Percentiles rank a stretch among this genome's conserved stretches.
These are phyloP conservation scores for Hibiscus mutabilis DNA, from an alignment of 345 rosid species.

Conservation along the genomic window DNA sequence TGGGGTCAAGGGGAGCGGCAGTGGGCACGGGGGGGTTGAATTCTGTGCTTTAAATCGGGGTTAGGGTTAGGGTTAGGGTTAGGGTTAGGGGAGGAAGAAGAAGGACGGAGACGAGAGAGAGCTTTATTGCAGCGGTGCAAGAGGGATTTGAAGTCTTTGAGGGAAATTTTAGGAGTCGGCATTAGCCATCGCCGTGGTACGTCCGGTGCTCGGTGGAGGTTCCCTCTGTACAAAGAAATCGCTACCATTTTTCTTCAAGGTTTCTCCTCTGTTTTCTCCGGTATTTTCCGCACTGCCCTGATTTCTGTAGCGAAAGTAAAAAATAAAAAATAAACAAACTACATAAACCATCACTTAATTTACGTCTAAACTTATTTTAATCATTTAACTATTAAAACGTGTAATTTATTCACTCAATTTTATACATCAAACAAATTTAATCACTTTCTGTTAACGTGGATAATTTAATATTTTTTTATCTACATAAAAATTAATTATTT, in stretches of 20 bases:
- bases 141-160: conserved; percentile 60
- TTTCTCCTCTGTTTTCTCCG: background rate
- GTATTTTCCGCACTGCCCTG: background rate
- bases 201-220: conserved; percentile 76
- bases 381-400: too few relatives aligned
- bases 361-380: too few relatives aligned
- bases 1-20: conserved; percentile 16
- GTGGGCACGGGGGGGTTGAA: background rate
- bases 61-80: background rate
- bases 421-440: too few relatives aligned
- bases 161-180: conserved; percentile 54
- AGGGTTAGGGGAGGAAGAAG: conserved; percentile 17
- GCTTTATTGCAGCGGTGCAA: conserved; percentile 57
- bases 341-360: too few relatives aligned
- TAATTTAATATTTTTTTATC: too few relatives aligned
- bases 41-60: conserved; percentile 6
- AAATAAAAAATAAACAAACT: too few relatives aligned
- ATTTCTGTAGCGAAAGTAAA: background rate
- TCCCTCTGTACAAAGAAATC: conserved; percentile 85
- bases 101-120: conserved; percentile 40
- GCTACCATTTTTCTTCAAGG: conserved; percentile 53
- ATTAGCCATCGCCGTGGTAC: conserved; percentile 71
- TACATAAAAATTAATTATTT: too few relatives aligned
- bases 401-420: too few relatives aligned
- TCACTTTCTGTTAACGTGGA: too few relatives aligned